These are phyloP conservation scores for Neckera pumila DNA, from an alignment of 225 moss, liverwort and hornwort species.

Conservation along the genomic window DNA sequence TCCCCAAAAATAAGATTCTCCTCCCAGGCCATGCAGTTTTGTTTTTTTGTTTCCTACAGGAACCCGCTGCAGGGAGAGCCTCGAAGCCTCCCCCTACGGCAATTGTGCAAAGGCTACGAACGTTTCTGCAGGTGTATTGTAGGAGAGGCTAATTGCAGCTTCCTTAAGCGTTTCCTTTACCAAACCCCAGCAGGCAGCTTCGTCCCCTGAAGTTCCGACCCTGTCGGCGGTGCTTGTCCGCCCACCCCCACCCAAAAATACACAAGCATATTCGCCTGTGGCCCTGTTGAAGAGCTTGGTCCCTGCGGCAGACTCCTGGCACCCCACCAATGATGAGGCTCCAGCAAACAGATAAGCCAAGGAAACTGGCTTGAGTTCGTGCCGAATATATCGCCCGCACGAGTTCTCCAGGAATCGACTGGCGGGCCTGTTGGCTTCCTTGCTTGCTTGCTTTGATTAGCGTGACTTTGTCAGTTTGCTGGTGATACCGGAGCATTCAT, in stretches of 20 bases:
- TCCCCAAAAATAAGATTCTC: not conserved
- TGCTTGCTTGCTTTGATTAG: not conserved
- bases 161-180: not conserved
- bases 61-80: not conserved
- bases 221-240: conserved; percentile 12
- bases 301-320: not conserved
- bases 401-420: not conserved
- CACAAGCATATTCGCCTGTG: not conserved
- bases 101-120: not conserved
- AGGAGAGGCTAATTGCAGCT: too few species aligned
- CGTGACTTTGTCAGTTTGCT: not conserved
- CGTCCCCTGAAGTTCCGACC: not conserved
- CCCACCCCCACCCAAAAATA: not conserved
- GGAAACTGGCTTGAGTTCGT: not conserved
- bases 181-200: not conserved
- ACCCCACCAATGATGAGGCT: not conserved
- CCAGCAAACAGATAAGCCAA: not conserved
- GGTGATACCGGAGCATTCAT: not conserved
- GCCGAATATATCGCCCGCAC: not conserved
- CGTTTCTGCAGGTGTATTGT: not conserved
- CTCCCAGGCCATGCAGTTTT: not conserved
- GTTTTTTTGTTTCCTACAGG: not conserved
- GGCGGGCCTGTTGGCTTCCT: not conserved
- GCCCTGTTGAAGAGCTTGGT: not conserved
- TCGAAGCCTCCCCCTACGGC: not conserved